Conservation (phyloP, 495 filamentous ascomycete species). For the Aspergillus sclerotioniger region DNA sequence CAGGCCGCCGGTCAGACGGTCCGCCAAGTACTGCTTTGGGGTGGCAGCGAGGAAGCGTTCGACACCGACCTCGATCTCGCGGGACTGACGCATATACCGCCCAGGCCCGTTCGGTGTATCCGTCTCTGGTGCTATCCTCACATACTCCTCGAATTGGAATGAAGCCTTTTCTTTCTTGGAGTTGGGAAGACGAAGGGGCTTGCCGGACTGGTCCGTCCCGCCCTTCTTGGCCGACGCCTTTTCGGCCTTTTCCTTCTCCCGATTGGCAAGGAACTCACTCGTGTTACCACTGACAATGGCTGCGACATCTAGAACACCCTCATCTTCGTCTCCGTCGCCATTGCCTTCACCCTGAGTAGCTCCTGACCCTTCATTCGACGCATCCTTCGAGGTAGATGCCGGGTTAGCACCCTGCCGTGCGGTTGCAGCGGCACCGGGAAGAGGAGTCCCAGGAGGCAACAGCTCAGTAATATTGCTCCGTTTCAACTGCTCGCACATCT, state of each 20-base stretch:
- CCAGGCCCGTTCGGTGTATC: constrained; percentile 23
- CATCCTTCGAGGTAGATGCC: constrained; percentile 46
- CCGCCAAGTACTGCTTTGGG: constrained; percentile 28
- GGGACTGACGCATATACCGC: constrained; percentile 43
- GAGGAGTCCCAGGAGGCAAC: constrained; percentile 62
- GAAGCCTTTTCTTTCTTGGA: constrained; percentile 70
- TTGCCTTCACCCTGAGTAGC: constrained; percentile 50
- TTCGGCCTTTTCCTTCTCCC: constrained; percentile 87
- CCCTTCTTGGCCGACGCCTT: constrained; percentile 69
- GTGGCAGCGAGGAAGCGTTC: constrained; percentile 82
- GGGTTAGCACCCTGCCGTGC: constrained; percentile 59
- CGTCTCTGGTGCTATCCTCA: constrained; percentile 51
- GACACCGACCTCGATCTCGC: constrained; percentile 80
- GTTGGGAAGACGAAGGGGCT: constrained; percentile 69
- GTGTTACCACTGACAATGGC: constrained; percentile 94
- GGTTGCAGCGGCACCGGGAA: constrained; percentile 51
- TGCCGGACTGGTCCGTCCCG: constrained; percentile 45
- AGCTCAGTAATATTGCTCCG: constrained; percentile 85
- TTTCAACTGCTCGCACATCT: constrained; percentile 97
- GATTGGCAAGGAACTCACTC: constrained; percentile 83
- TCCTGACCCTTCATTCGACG: constrained; percentile 50
- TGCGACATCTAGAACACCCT: constrained; percentile 90
- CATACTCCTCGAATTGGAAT: constrained; percentile 81
- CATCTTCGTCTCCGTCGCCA: constrained; percentile 56
- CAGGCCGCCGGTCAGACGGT: constrained; percentile 56